Evolutionary conservation across 176 grass and related monocot species (phyloP).

Genomic region (Oryza coarctata): DNA sequence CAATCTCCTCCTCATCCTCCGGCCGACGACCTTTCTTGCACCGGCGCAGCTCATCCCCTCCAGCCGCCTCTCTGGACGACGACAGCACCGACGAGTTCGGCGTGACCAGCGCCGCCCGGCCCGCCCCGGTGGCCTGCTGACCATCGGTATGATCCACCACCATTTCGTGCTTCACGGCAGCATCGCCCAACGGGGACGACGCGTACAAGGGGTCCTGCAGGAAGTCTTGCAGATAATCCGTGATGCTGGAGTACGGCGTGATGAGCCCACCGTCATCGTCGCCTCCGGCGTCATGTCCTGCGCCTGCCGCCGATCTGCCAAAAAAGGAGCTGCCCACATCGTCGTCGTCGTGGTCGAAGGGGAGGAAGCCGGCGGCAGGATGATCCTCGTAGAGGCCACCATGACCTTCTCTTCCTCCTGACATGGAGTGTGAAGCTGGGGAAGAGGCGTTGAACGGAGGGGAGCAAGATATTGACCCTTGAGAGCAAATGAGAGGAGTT

Average conservation of each 20-base stretch:
- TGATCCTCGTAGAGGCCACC: slow-evolving; percentile 2
- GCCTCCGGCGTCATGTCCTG: neutral
- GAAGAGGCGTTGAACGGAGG: slow-evolving; percentile 18
- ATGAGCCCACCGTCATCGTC: neutral
- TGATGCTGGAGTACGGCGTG: slow-evolving; percentile 32
- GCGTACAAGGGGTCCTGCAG: slow-evolving; percentile 23
- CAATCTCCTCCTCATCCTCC: slow-evolving; percentile 10
- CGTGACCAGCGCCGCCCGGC: neutral
- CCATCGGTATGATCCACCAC: neutral
- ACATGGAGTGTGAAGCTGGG: slow-evolving; percentile 17
- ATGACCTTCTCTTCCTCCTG: neutral
- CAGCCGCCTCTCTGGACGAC: slow-evolving; percentile 27
- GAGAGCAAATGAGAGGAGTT: neutral
- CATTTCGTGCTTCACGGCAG: slow-evolving; percentile 8
- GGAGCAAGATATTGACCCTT: neutral
- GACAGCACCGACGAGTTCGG: slow-evolving; percentile 47
- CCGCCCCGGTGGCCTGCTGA: neutral
- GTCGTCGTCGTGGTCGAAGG: slow-evolving; percentile 9
- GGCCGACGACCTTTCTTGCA: slow-evolving; percentile 22
- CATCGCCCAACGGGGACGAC: neutral
- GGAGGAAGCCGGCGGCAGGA: neutral
- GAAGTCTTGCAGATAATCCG: slow-evolving; percentile 31
- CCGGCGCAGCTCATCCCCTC: neutral
- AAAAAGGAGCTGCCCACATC: slow-evolving; percentile 9
- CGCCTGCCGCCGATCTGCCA: neutral